A percentile compares a stretch with the other conserved stretches of the same genome.
phyloP scores from a whole-genome alignment of 805 yeast genomes.

The Wickerhamiella azymoides region DNA sequence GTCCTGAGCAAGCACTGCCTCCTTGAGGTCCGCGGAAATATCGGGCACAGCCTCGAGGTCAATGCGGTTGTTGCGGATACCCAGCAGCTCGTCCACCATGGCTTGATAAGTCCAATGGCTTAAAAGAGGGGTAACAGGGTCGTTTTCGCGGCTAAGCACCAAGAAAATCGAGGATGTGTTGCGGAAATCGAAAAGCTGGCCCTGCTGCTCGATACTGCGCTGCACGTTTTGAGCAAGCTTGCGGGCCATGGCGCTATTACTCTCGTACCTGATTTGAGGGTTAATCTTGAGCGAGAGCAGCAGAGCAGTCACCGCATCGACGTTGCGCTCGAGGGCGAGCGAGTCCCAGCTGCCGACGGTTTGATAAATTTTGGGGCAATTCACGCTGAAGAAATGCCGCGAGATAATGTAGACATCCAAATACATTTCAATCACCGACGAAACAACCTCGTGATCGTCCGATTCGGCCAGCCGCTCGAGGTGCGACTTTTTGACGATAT shows the following conservation, averaged over 20 bases:
- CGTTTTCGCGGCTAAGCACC: slow-evolving; percentile 70
- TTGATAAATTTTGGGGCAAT: slow-evolving; percentile 18
- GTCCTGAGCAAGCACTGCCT: slow-evolving; percentile 50
- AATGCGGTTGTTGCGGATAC: slow-evolving; percentile 71
- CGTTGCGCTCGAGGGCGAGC: slow-evolving; percentile 30
- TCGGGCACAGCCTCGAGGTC: slow-evolving; percentile 44
- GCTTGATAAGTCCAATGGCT: slow-evolving; percentile 98
- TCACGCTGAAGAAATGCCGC: slow-evolving; percentile 45
- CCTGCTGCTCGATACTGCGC: slow-evolving; percentile 23
- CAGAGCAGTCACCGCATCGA: slow-evolving; percentile 38
- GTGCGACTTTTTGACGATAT: slow-evolving; percentile 58
- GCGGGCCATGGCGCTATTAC: slow-evolving; percentile 48
- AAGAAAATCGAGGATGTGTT: slow-evolving; percentile 55
- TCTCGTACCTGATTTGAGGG: slow-evolving; percentile 69
- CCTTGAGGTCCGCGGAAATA: slow-evolving; percentile 42
- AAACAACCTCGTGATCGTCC: slow-evolving; percentile 72
- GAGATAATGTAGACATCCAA: slow-evolving; percentile 71
- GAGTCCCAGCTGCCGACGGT: slow-evolving; percentile 35
- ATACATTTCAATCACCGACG: slow-evolving; percentile 66
- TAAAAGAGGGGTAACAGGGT: slow-evolving; percentile 84
- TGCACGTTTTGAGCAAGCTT: slow-evolving; percentile 56
- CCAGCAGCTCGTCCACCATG: slow-evolving; percentile 88
- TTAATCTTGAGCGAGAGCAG: slow-evolving; percentile 59
- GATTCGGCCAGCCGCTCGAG: slow-evolving; percentile 80
- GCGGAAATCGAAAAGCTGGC: slow-evolving; percentile 49